These are phyloP conservation scores for Hydrangea macrophylla DNA, from an alignment of 148 eudicot genomes.

Conservation along the genomic window DNA sequence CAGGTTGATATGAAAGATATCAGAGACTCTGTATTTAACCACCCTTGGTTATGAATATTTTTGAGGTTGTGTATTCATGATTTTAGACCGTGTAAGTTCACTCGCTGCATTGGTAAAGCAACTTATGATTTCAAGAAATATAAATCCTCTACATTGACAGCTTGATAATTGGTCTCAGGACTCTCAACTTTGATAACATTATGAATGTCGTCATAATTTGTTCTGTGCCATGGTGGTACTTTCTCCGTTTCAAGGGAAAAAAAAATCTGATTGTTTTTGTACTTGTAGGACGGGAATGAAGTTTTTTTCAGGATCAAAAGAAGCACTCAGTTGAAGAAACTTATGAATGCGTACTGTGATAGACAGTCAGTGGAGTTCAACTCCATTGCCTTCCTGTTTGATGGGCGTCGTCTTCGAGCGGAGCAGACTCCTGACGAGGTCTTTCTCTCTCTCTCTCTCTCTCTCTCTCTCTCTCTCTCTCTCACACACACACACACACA, in stretches of 20 bases:
- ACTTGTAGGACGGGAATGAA: conserved; percentile 56
- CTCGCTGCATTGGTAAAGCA: background rate
- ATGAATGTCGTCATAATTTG: too few species aligned
- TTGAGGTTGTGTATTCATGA: too few species aligned
- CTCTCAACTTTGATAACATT: too few species aligned
- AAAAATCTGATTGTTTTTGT: background rate
- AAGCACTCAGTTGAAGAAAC: conserved; percentile 61
- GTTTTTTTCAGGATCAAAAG: conserved; percentile 63
- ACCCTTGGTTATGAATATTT: too few species aligned
- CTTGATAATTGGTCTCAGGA: too few species aligned
- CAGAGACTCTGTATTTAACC: too few species aligned
- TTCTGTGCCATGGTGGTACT: too few species aligned
- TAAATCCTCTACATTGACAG: too few species aligned
- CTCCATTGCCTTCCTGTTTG: conserved; percentile 59
- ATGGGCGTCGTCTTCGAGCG: conserved; percentile 55
- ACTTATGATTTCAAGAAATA: background rate
- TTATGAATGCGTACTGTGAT: conserved; percentile 70
- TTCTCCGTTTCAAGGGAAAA: too few species aligned
- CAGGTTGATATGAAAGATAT: too few species aligned
- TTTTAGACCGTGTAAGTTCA: too few species aligned
- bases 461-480: background rate
- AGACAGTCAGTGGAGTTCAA: conserved; percentile 54
- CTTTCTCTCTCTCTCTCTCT: conserved; percentile 6
- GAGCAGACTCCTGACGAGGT: conserved; percentile 80
- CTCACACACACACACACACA: background rate